A percentile compares a stretch with the other conserved stretches of the same genome.
phyloP scores from a whole-genome alignment of 768 basidiomycete genomes.

The Asterophora parasitica region DNA sequence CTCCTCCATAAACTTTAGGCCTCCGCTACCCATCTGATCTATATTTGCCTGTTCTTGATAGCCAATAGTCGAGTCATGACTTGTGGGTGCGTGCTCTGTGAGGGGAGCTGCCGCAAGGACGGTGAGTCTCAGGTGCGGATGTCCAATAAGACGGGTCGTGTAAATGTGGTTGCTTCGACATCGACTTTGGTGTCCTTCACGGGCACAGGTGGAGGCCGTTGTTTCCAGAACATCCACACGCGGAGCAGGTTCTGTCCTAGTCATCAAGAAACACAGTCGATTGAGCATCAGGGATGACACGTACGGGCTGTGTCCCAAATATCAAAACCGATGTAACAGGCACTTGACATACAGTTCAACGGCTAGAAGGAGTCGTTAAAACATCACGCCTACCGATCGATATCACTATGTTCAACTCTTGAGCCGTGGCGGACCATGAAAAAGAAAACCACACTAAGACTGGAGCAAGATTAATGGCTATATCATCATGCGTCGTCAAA shows the following conservation, averaged over 20 bases:
- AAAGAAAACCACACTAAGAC: conserved; percentile 21
- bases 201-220: background rate
- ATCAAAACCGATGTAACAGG: conserved; percentile 20
- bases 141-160: background rate
- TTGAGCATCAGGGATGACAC: background rate
- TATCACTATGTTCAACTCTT: conserved; percentile 19
- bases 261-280: background rate
- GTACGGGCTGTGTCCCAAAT: conserved; percentile 21
- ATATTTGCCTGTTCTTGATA: no score
- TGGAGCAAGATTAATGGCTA: conserved; percentile 1
- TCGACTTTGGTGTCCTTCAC: background rate
- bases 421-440: conserved; percentile 18
- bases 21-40: no score
- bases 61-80: no score
- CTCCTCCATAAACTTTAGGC: background rate
- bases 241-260: conserved; percentile 8
- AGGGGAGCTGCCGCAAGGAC: no score
- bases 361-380: background rate
- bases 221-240: conserved; percentile 12
- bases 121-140: background rate
- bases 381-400: conserved; percentile 12
- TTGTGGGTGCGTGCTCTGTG: no score
- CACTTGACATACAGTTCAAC: conserved; percentile 9
- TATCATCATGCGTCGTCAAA: background rate
- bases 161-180: background rate